Evolutionary conservation across 306 rosid genomes (phyloP), one percentile per base, ranked within the genome.

Genomic region (Cicer arietinum): DNA sequence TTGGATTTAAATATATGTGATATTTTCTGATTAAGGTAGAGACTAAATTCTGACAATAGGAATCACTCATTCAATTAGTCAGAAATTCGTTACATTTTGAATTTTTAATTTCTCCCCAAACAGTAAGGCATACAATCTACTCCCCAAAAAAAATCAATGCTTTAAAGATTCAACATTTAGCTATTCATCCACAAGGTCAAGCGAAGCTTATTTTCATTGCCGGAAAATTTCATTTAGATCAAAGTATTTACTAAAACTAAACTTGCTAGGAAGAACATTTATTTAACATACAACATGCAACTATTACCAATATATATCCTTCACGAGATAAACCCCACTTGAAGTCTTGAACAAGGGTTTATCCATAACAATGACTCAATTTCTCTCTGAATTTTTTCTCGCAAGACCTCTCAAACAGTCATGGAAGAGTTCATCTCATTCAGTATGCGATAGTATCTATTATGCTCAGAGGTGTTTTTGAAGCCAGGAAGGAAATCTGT

Each of bases 401-500:
- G 71, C 4, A 44, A 69, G 22, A 47, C 73, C 73, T 64, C 79
- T 90, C 84, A 90, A 74, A 75, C 93, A 61, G 90, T 75, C 30
- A 76, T n/a, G 52, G 93, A 79, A 2, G 92, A 69, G 85, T 71
- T 90, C 90, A 90, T 85, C 82, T 92, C 93, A 53, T 75, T 85
- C 75, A 95, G 96, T 70, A 92, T 89, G 67, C 80, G 86, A 67
- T 62, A 71, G 87, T 95, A 95, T 54, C 89, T 88, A 75, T 40
- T 84, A 81, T 95, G 89, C 76, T 92, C 98, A 3, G 87, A 69
- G 54, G 92, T 88, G 79, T 77, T 75, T 82, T 75, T 83, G 86
- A 92, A 90, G 51, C 86, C 89, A 64, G 99, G 98, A 57, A 82
- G 86, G 47, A 90, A 95, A 81, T 95, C 97, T 39, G 90, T 65